Evolutionary conservation across 139 green algal species (phyloP), one percentile per base, ranked within the genome.

Genomic region (Tetradesmus obliquus): DNA sequence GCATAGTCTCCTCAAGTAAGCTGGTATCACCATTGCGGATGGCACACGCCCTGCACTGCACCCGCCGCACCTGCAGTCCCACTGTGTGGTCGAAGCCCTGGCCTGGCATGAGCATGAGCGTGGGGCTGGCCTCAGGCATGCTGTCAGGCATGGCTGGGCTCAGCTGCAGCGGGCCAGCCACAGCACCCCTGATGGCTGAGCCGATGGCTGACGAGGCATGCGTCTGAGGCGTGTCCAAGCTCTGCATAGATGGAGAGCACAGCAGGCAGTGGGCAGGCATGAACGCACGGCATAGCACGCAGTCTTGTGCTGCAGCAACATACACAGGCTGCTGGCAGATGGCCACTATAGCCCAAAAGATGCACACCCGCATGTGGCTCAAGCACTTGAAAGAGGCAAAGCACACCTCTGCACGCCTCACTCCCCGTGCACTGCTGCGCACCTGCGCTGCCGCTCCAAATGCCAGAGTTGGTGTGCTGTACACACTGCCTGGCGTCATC

Each of bases 381-480:
- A 13, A 13, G 57, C 57, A 66, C 8, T 66, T 8, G 57, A 66
- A 13, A 66, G 57, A 8, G 57, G 57, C 6, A 8, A 15, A 13
- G 10, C 19, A 19, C 8, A 71, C 19, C 8, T 71, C 3, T 4
- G 19, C 12, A 13, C 60, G 10, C 2, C 2, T 71, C 60, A 71
- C 6, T 22, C 2, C 66, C n/a, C 15, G 17, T n/a, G 66, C 66
- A 76, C 66, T 76, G 15, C n/a, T 24, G 66, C 66, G 17, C 66
- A 82, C 24, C 24, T 53, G 76, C 8, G 22, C 76, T 82, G 76
- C 20, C 54, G 76, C 24, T 12, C 80, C 80, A 5, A 90, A 55
- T 4, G 86, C 71, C 71, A 90, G 69, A 10, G 86, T 90, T 9
- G 86, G 86, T 32, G 86, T 90, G 86, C 86, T 90, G 86, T 90